Conservation (phyloP, 495 filamentous ascomycete species). For the Penicillium angulare region DNA sequence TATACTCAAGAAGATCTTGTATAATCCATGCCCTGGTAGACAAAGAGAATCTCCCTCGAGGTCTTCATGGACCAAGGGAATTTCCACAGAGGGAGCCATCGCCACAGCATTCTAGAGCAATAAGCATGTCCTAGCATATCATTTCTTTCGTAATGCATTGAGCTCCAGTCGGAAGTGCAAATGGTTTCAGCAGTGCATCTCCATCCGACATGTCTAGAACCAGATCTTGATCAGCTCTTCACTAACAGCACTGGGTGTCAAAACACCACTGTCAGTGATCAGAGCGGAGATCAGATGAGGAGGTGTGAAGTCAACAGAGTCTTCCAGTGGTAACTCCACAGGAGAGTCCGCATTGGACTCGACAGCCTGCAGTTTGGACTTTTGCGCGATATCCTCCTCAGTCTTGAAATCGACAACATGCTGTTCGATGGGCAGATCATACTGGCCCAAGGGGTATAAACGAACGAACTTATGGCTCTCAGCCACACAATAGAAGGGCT, state of each 20-base stretch:
- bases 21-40: no score
- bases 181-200: background rate
- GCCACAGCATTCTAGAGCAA: background rate
- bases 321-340: conserved; percentile 31
- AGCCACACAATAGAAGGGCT: conserved; percentile 86
- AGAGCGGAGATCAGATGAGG: conserved; percentile 77
- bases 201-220: conserved; percentile 49
- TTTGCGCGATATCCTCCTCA: conserved; percentile 48
- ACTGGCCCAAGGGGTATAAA: conserved; percentile 74
- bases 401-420: conserved; percentile 69
- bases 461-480: conserved; percentile 95
- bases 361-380: conserved; percentile 27
- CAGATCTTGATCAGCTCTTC: conserved; percentile 78
- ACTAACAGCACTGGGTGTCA: conserved; percentile 73
- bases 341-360: conserved; percentile 22
- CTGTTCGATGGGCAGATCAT: conserved; percentile 74
- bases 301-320: conserved; percentile 84
- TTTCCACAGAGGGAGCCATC: background rate
- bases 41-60: no score
- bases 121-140: background rate
- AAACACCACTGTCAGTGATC: conserved; percentile 72
- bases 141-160: conserved; percentile 2
- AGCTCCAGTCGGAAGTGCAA: background rate
- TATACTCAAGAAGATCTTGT: background rate
- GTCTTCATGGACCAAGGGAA: background rate